Base-by-base conservation (phyloP, 2,329 filamentous ascomycete species). In the Aspergillus tamarii region DNA sequence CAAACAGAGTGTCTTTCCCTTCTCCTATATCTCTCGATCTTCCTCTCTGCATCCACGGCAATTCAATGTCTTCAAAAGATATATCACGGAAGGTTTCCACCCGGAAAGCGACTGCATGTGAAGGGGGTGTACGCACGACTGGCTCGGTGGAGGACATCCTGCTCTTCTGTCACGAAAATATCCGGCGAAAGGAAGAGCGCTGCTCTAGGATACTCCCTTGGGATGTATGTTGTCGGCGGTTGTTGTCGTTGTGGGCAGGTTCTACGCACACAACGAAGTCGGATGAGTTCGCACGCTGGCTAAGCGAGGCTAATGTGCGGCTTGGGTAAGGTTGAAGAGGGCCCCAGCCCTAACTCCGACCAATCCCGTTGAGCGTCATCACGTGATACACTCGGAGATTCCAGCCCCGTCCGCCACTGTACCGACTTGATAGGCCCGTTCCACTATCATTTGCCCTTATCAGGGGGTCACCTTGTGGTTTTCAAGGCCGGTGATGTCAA, bases 131-230 rank as follows among this genome's bases (percentile, higher is more conserved):
- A 87, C 85, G 78, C 85, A 88, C 86, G 80, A 88, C 86, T 80
- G 86, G 85, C 78, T 89, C 87, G 82, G 87, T 88, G 78, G 85
- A 83, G 82, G 87, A 88, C 87, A 89, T 89, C 82, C 81, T 88
- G 82, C 74, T 77, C 74, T 76, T 55, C 52, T 66, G 74, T 78
- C 76, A 78, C 77, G 73, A 73, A 76, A 76, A 78, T 76, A 77
- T 77, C 76, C 75, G 73, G 74, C 72, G 70, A 75, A 72, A 74
- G 68, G 70, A 76, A 76, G 76, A 77, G 76, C 76, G 69, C 72
- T 74, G 76, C 76, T 77, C 75, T 74, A 73, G 74, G 75, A 76
- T 76, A 76, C 73, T 74, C 75, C 76, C 74, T 76, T 71, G 74
- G 74, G 74, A 74, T 76, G 75, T 75, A 74, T 76, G 74, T 80